Evolutionary conservation across 2,329 filamentous ascomycete genomes (phyloP), one percentile per base, ranked within the genome.

Genomic region (Amphichorda felina): DNA sequence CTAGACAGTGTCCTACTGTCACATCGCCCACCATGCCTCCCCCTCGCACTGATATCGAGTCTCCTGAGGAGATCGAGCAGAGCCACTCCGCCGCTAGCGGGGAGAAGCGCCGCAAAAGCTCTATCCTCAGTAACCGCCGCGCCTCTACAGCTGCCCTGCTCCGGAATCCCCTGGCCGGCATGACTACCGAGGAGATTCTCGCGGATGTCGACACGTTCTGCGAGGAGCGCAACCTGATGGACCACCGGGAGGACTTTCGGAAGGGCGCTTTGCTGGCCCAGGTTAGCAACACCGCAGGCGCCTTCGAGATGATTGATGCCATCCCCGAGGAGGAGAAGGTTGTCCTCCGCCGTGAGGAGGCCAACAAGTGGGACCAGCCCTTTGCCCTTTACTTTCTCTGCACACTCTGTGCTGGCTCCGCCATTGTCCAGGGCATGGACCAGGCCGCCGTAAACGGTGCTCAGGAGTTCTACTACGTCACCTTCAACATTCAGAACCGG

Each of bases 361-460:
- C 44, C 1, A 45, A 53, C 17, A 45, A 50, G 10, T 58, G 55
- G 55, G 43, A 46, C 2, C 50, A 56, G 8, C 55, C 55, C 0
- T 53, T 49, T 21, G 44, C 44, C 21, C 45, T 58, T 5, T 58
- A 58, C 45, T 56, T 56, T 18, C 48, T 59, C 2, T 58, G 55
- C 35, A 49, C 48, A 2, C 45, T 57, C 0, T 57, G 54, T 16
- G 53, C 54, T 0, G 52, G 53, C 0, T 56, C 51, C 10, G 76
- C 76, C 15, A 73, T 75, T 10, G 75, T 80, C 1, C 75, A 79
- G 44, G 76, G 76, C 43, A 76, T 78, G 70, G 73, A 79, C 46
- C 71, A 79, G 49, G 75, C 73, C 0, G 75, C 76, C 3, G 72
- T 77, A 33, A 77, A 78, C 40, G 75, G 75, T 26, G 75, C 73